Percentiles rank a stretch among this genome's conserved stretches.
Evolutionary conservation across 768 basidiomycete genomes (phyloP).

Genomic region (Tricholoma furcatifolium): DNA sequence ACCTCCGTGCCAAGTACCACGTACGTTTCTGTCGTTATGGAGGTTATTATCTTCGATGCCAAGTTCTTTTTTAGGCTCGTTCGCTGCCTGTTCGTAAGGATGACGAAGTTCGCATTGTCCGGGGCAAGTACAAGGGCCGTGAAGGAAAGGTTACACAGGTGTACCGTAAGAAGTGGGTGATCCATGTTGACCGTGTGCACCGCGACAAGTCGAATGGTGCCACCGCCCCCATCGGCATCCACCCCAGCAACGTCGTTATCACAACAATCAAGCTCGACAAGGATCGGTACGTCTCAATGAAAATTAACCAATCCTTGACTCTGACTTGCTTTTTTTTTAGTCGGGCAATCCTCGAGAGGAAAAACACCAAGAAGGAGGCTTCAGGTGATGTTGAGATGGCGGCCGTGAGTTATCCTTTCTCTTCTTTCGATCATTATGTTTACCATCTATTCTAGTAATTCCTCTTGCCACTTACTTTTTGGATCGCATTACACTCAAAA

Average conservation of each 20-base stretch:
- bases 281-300: conserved; percentile 56
- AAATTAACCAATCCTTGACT: neutral
- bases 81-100: conserved; percentile 96
- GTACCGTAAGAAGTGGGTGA: conserved; percentile 98
- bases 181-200: conserved; percentile 97
- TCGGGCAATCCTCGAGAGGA: conserved; percentile 85
- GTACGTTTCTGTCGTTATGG: conserved; percentile 44
- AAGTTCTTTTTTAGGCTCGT: conserved; percentile 55
- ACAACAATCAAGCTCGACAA: conserved; percentile 91
- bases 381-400: conserved; percentile 70
- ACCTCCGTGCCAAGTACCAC: conserved; percentile 88
- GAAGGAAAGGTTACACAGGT: conserved; percentile 98
- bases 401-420: conserved; percentile 53
- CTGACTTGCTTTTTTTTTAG: conserved; percentile 32
- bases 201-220: conserved; percentile 98
- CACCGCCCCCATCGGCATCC: conserved; percentile 89
- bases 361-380: conserved; percentile 67
- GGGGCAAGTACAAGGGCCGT: conserved; percentile 98
- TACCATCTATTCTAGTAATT: conserved; percentile 28
- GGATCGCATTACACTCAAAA: conserved; percentile 43
- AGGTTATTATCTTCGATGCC: neutral
- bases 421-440: conserved; percentile 2
- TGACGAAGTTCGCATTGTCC: conserved; percentile 95
- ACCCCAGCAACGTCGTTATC: conserved; percentile 97
- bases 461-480: conserved; percentile 20